A percentile compares a stretch with the other conserved stretches of the same genome.
Evolutionary conservation across 2,329 filamentous ascomycete genomes (phyloP).

Genomic region (Trichoderma guizhouense): DNA sequence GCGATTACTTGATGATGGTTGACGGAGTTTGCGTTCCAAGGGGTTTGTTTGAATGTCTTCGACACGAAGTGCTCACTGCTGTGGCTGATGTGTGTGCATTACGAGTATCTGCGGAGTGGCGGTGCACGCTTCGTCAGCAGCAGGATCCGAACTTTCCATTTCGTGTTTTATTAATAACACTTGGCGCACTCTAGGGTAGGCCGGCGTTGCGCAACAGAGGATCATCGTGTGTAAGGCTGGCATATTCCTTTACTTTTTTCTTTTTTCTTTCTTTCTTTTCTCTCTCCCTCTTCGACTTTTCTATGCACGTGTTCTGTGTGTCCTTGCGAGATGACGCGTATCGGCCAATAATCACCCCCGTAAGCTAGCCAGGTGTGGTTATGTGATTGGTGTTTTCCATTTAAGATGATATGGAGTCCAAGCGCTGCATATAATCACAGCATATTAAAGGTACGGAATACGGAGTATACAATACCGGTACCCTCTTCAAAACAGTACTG

Average conservation of each 20-base stretch:
- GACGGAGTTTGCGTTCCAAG: constrained; percentile 14
- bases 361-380: not conserved
- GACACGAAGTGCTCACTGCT: constrained; percentile 5
- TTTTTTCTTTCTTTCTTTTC: not conserved
- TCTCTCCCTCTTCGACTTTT: not conserved
- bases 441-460: not conserved
- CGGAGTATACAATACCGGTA: not conserved
- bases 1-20: not conserved
- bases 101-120: too few relatives aligned
- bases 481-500: not conserved
- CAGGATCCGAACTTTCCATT: constrained; percentile 7
- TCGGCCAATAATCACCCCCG: not conserved
- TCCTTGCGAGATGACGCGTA: not conserved
- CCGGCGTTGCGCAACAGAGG: not conserved
- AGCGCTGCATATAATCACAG: not conserved
- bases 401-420: not conserved
- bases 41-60: constrained; percentile 4
- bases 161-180: not conserved
- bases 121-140: constrained; percentile 17
- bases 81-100: too few relatives aligned
- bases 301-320: not conserved
- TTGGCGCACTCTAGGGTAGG: not conserved
- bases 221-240: not conserved
- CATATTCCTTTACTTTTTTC: not conserved
- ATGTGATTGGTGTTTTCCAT: not conserved